phyloP scores from a whole-genome alignment of 805 yeast species.

The Metschnikowia santaceciliae region DNA sequence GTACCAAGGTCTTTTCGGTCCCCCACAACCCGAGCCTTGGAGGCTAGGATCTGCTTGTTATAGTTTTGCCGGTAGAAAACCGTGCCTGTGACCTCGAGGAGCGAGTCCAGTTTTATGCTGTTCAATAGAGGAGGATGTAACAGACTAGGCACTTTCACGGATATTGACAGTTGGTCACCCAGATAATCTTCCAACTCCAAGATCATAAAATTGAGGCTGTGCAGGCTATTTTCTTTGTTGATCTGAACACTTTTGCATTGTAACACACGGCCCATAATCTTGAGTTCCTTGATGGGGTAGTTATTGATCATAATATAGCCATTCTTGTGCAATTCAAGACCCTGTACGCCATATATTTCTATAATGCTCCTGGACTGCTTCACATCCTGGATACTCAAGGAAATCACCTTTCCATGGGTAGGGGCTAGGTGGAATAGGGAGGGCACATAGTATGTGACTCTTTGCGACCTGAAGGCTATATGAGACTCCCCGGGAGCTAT shows the following conservation, averaged over 20 bases:
- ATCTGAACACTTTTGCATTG: constrained; percentile 7
- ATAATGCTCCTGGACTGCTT: constrained; percentile 10
- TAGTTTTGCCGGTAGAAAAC: constrained; percentile 10
- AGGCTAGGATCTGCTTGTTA: constrained; percentile 8
- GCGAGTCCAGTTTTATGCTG: constrained; percentile 19
- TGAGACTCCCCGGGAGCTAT: constrained; percentile 35
- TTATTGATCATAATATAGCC: constrained; percentile 24
- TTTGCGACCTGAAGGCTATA: constrained; percentile 25
- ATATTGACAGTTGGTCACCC: constrained; percentile 25
- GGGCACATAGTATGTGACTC: constrained; percentile 29
- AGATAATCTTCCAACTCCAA: constrained; percentile 35
- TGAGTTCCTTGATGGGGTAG: constrained; percentile 28
- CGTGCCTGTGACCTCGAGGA: constrained; percentile 25
- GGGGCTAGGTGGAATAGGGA: constrained; percentile 33
- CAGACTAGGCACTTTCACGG: constrained; percentile 17
- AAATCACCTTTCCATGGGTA: constrained; percentile 18
- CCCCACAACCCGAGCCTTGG: constrained; percentile 15
- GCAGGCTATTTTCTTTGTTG: neutral
- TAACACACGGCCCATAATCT: constrained; percentile 27
- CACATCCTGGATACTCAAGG: constrained; percentile 32
- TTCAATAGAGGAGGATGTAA: constrained; percentile 16
- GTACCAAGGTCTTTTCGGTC: constrained; percentile 15
- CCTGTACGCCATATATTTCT: constrained; percentile 17
- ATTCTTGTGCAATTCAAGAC: constrained; percentile 11
- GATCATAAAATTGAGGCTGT: constrained; percentile 11